Base-by-base conservation (phyloP, 345 rosid species). In the Erucastrum elatum region DNA sequence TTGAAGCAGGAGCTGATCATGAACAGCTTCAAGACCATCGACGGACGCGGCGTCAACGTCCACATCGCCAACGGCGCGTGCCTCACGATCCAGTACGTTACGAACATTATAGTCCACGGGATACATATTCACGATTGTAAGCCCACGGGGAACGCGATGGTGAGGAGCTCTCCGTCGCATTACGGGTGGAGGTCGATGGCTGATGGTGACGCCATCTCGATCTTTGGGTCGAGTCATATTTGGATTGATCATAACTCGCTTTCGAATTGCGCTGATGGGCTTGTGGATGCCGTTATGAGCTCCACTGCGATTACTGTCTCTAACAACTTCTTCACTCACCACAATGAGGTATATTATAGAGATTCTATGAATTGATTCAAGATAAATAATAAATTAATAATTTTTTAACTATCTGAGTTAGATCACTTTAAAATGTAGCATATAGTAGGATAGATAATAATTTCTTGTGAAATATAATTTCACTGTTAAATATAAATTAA, bases 181-280 rank as follows among this genome's bases (percentile, higher is more conserved):
- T 90, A 88, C 9, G 97, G 94, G 16, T 87, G 88, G 93, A 71
- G 94, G 44, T 72, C 93, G 2, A 89, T 88, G 66, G 94, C 97
- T 11, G 97, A 91, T 30, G 97, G 97, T 34, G 97, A 91, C 15
- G 97, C 77, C 0, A 77, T 91, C 30, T 91, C 94, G 2, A 87
- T 91, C 26, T 91, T 87, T 0, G 97, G 92, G 6, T 72, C 94
- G 5, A 91, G 92, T 72, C 98, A 92, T 56, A 81, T 94, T 1
- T 94, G 97, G 98, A 82, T 94, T 0, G 98, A 94, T 76, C 98
- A 94, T 67, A 94, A 92, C 65, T 91, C 97, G 31, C 84, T 94
- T 8, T 90, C 97, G 0, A 91, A 90, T 44, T 91, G 96, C 62
- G 91, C 90, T 2, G 97, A 91, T 79, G 97, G 97, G 5, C 91